These are phyloP conservation scores for Ceratocystis lukuohia DNA, from an alignment of 2,329 filamentous ascomycete species.

Conservation along the genomic window DNA sequence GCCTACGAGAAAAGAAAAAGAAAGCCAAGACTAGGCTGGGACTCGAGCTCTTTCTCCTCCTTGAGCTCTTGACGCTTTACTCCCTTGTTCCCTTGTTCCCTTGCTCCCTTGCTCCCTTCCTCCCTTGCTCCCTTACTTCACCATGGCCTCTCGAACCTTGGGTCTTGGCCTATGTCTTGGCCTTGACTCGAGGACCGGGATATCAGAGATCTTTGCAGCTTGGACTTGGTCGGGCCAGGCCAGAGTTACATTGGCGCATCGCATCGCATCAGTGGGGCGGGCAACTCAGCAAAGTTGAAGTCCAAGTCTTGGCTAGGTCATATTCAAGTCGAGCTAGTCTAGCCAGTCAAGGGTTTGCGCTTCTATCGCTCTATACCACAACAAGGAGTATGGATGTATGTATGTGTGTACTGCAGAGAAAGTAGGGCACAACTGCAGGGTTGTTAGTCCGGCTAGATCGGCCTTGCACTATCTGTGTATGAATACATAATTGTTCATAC, in stretches of 20 bases:
- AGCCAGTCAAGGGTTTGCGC: not conserved
- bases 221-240: not conserved
- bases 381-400: not conserved
- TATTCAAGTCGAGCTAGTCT: too few species aligned
- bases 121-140: too few species aligned
- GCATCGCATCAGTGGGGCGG: conserved; percentile 6
- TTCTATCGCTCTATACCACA: not conserved
- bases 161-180: not conserved
- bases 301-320: not conserved
- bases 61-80: not conserved
- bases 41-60: not conserved
- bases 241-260: conserved; percentile 7
- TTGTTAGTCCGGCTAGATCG: too few species aligned
- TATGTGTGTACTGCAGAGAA: not conserved
- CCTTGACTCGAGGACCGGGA: conserved; percentile 2
- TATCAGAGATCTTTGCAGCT: conserved; percentile 5
- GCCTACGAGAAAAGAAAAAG: not conserved
- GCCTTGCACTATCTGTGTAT: not conserved
- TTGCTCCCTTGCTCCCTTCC: not conserved
- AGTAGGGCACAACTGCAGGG: not conserved
- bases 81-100: not conserved
- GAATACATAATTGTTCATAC: not conserved
- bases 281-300: not conserved
- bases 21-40: not conserved
- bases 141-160: not conserved